These are phyloP conservation scores for Aspergillus chevalieri DNA, from an alignment of 2,329 filamentous ascomycete species.

Conservation along the genomic window DNA sequence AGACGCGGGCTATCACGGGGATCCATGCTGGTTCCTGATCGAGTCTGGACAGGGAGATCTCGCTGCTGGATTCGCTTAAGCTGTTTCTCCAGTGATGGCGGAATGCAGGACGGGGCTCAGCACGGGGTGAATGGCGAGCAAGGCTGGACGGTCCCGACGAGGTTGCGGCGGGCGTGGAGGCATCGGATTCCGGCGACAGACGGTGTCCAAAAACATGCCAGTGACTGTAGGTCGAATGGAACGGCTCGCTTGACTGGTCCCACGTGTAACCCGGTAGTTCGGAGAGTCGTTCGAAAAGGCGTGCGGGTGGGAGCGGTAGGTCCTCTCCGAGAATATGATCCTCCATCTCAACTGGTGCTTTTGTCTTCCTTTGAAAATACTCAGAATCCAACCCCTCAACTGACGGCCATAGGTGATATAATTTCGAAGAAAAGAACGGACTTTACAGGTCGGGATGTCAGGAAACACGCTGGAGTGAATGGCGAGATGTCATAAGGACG, in stretches of 20 bases:
- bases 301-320: conserved; percentile 53
- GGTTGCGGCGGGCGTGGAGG: conserved; percentile 43
- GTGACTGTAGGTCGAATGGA: conserved; percentile 70
- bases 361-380: neutral
- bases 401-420: conserved; percentile 16
- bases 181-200: conserved; percentile 48
- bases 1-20: conserved; percentile 73
- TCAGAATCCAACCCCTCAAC: conserved; percentile 8
- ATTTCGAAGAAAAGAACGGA: neutral
- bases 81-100: conserved; percentile 46
- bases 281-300: conserved; percentile 65
- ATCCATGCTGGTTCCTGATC: conserved; percentile 45
- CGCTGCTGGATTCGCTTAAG: conserved; percentile 46
- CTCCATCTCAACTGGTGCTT: conserved; percentile 25
- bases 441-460: conserved; percentile 1
- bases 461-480: conserved; percentile 7
- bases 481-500: conserved; percentile 18
- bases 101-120: conserved; percentile 35
- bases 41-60: conserved; percentile 33
- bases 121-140: conserved; percentile 37
- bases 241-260: conserved; percentile 56
- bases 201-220: conserved; percentile 67
- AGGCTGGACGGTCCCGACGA: conserved; percentile 40
- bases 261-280: conserved; percentile 70
- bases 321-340: conserved; percentile 40